These are phyloP conservation scores for Solanum bulbocastanum DNA, from an alignment of 257 asterid species.

Conservation along the genomic window DNA sequence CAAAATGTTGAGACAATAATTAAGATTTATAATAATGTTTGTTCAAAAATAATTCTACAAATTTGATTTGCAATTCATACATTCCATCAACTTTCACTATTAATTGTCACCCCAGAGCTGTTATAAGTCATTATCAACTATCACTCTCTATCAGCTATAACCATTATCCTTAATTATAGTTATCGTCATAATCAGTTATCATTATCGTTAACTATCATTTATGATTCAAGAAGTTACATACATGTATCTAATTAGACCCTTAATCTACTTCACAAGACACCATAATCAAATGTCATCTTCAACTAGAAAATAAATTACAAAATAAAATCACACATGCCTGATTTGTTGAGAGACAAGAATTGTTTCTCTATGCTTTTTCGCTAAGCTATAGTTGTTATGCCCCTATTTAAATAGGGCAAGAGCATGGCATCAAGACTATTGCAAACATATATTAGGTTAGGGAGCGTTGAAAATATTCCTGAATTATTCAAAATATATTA, in stretches of 20 bases:
- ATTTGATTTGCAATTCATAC: not conserved
- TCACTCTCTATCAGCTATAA: too few relatives aligned
- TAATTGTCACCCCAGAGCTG: accelerated
- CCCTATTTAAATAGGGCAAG: not conserved
- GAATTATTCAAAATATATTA: not conserved
- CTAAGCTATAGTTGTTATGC: not conserved
- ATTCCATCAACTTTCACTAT: not conserved
- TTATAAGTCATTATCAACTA: not conserved
- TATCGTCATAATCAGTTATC: not conserved
- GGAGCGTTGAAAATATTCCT: not conserved
- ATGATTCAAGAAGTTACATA: not conserved
- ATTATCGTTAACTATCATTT: not conserved
- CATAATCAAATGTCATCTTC: not conserved
- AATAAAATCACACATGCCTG: not conserved
- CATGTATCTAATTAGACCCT: not conserved
- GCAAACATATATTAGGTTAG: not conserved
- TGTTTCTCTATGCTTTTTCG: not conserved
- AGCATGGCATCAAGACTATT: not conserved
- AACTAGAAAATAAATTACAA: not conserved
- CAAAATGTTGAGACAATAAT: not conserved
- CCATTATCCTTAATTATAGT: not conserved
- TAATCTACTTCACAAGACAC: not conserved
- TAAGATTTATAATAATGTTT: not conserved
- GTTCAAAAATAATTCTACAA: not conserved
- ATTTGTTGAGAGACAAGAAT: not conserved